Percentiles rank a stretch among this genome's conserved stretches.
These are phyloP conservation scores for Cadophora gregata DNA, from an alignment of 2,329 filamentous ascomycete species.

Conservation along the genomic window DNA sequence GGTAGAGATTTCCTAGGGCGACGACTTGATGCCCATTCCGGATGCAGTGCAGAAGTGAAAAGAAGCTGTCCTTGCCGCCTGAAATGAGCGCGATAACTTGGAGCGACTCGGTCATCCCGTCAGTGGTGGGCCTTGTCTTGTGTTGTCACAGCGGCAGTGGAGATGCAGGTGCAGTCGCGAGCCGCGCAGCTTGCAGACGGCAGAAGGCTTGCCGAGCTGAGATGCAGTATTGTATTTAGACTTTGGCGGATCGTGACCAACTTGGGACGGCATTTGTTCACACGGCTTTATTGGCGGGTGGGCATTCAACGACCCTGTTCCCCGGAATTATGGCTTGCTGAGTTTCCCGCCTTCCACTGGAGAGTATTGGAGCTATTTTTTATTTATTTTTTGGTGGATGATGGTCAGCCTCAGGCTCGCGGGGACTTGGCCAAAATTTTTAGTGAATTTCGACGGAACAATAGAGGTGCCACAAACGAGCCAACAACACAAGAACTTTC, in stretches of 20 bases:
- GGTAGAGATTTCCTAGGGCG: conserved; percentile 88
- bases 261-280: neutral
- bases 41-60: conserved; percentile 87
- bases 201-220: conserved; percentile 12
- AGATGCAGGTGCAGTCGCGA: neutral
- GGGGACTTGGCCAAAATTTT: neutral
- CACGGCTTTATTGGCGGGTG: neutral
- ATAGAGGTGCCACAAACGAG: neutral
- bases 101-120: conserved; percentile 54
- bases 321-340: conserved; percentile 1
- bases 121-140: neutral
- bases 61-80: conserved; percentile 97
- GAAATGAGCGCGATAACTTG: conserved; percentile 93
- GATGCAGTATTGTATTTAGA: conserved; percentile 1
- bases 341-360: neutral
- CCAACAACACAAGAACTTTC: neutral
- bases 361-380: neutral
- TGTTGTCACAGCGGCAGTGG: neutral
- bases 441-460: neutral
- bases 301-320: neutral
- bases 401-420: neutral
- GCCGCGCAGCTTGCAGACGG: conserved; percentile 5
- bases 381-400: neutral
- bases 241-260: conserved; percentile 6
- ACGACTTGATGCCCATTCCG: conserved; percentile 84